These are phyloP conservation scores for Nicotiana sylvestris DNA, from an alignment of 257 asterid genomes.

Conservation along the genomic window DNA sequence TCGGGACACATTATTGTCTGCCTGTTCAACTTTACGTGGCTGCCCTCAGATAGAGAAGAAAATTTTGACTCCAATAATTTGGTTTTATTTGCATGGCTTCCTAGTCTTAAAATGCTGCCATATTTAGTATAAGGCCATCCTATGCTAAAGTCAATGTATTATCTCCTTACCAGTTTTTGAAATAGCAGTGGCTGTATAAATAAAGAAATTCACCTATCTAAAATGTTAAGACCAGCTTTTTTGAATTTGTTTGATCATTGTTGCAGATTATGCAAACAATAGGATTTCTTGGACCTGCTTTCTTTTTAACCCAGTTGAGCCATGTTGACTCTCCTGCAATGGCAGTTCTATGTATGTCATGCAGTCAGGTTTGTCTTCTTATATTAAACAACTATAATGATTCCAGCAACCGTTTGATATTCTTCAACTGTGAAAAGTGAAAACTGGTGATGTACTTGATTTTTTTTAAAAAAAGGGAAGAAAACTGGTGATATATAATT, in stretches of 20 bases:
- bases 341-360: conserved; percentile 87
- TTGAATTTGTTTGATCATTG: conserved; percentile 8
- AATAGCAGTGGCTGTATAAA: background rate
- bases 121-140: background rate
- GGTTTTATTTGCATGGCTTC: background rate
- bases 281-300: conserved; percentile 93
- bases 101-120: background rate
- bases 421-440: background rate
- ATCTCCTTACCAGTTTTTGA: background rate
- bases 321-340: conserved; percentile 82
- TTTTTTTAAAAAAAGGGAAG: no score
- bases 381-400: background rate
- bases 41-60: background rate
- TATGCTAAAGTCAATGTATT: background rate
- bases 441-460: no score
- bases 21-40: background rate
- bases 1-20: background rate
- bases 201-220: conserved; percentile 6
- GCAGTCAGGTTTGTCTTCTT: conserved; percentile 69
- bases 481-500: background rate
- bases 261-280: conserved; percentile 85
- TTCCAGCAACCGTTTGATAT: background rate
- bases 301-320: conserved; percentile 89
- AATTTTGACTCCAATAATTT: conserved; percentile 1
- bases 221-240: background rate